Percentiles rank a stretch among this genome's conserved stretches.
phyloP scores from a whole-genome alignment of 805 yeast genomes.

The Ogataea glucozyma region DNA sequence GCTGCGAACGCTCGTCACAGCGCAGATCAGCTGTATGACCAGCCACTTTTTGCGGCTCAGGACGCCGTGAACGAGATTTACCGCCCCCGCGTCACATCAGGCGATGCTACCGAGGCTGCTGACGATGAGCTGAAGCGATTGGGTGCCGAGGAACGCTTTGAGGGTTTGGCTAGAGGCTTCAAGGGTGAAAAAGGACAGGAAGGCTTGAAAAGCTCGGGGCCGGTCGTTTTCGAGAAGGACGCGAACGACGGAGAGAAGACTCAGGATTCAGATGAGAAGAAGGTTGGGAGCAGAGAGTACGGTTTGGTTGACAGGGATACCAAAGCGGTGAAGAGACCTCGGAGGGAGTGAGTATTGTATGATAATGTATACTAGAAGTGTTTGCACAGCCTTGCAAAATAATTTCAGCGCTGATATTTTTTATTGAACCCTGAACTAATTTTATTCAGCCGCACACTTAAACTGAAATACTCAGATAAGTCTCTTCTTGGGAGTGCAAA shows the following conservation, averaged over 20 bases:
- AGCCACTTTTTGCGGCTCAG: constrained; percentile 55
- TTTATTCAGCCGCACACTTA: too few relatives aligned
- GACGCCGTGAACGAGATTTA: constrained; percentile 53
- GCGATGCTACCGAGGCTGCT: constrained; percentile 22
- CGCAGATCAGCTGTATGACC: constrained; percentile 57
- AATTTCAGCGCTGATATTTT: too few relatives aligned
- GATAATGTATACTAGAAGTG: too few relatives aligned
- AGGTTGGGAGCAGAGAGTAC: neutral
- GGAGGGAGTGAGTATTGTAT: too few relatives aligned
- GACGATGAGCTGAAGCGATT: constrained; percentile 12
- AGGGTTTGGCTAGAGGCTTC: constrained; percentile 14
- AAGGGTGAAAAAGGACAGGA: constrained; percentile 6
- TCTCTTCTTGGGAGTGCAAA: too few relatives aligned
- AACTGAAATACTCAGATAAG: too few relatives aligned
- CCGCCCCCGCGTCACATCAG: constrained; percentile 39
- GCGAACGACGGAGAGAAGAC: too few relatives aligned
- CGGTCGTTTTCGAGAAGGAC: constrained; percentile 32
- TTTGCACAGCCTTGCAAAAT: too few relatives aligned
- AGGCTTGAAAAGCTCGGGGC: constrained; percentile 17
- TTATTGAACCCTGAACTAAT: too few relatives aligned
- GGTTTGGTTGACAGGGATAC: constrained; percentile 12
- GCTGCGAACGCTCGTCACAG: constrained; percentile 38
- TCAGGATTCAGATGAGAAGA: neutral
- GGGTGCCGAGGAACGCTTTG: constrained; percentile 16
- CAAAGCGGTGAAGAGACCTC: constrained; percentile 8